These are phyloP conservation scores for Lipomyces kockii DNA, from an alignment of 805 yeast species.

Conservation along the genomic window DNA sequence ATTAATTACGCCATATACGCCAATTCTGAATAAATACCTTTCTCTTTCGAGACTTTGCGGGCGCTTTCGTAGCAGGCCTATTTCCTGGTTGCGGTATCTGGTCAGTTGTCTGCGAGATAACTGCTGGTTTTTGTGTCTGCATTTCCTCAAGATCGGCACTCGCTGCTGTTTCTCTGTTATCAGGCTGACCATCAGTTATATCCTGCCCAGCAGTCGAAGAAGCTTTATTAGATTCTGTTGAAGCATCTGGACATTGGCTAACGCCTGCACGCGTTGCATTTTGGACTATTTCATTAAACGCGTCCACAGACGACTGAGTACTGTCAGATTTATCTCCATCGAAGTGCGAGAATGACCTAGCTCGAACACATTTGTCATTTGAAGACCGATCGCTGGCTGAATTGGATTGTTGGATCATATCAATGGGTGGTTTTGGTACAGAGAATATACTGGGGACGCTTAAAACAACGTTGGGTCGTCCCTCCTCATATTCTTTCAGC, in stretches of 20 bases:
- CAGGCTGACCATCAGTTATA: neutral
- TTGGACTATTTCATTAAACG: neutral
- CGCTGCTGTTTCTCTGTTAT: neutral
- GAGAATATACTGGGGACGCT: neutral
- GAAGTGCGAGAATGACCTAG: neutral
- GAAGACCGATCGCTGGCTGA: neutral
- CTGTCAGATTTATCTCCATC: neutral
- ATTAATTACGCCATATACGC: neutral
- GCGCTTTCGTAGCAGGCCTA: neutral
- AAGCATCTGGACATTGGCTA: neutral
- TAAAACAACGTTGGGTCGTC: constrained; percentile 1
- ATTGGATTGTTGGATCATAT: neutral
- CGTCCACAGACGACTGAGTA: neutral
- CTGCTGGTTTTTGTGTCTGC: neutral
- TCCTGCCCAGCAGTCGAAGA: neutral
- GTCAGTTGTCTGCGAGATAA: neutral
- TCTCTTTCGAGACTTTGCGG: neutral
- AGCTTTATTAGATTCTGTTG: neutral
- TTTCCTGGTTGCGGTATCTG: neutral
- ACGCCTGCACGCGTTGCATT: neutral
- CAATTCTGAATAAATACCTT: neutral
- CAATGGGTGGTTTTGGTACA: neutral
- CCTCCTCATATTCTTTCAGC: constrained; percentile 3
- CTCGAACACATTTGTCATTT: neutral
- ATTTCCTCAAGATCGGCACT: neutral